Base-by-base conservation (phyloP, 179 eudicot genomes). In the Heliamphora pulchella region DNA sequence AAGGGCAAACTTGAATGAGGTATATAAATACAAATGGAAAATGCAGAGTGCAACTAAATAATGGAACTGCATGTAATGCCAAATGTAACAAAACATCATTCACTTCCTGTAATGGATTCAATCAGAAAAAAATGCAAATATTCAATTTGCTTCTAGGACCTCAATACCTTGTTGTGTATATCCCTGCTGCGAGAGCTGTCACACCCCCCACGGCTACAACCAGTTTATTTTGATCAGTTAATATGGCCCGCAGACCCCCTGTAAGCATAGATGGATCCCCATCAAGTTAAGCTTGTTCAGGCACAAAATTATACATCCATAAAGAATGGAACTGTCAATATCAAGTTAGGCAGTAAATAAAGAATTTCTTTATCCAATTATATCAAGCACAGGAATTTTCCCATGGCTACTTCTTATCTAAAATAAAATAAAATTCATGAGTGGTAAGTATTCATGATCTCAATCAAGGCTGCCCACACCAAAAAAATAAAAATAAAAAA, bases 181-280 rank as follows among this genome's bases (percentile, higher is more conserved):
- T 90, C 81, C 99, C 98, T 69, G 97, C 99, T 82, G 99, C 99
- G 44, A 96, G 84, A 76, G 99, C 97, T 31, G 98, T 96, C 80
- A 78, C 91, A 80, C 99, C 99, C 78, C 99, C 97, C 78, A 94
- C 91, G 31, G 93, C 87, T 97, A 96, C 94, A 75, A 87, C 4
- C 81, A 96, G 84, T 84, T 89, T 96, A 77, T 82, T 91, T 81
- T 92, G 89, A 84, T 96, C 98, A 71, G 90, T 92, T 82, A 96
- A 86, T 48, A 96, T 79, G 41, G 83, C 84, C 83, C 86, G 89
- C 74, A 96, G 73, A 66, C 97, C 99, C 75, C 93, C 99, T 96
- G 94, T 7, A 53, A 80, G 68, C 47, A 77, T 51, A 79, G 79
- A 55, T 9, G 8, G 46, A 67, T 71, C 5, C 53, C 9, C 43